Evolutionary conservation across 805 yeast species (phyloP).

Genomic region (Kodamaea kakaduensis): DNA sequence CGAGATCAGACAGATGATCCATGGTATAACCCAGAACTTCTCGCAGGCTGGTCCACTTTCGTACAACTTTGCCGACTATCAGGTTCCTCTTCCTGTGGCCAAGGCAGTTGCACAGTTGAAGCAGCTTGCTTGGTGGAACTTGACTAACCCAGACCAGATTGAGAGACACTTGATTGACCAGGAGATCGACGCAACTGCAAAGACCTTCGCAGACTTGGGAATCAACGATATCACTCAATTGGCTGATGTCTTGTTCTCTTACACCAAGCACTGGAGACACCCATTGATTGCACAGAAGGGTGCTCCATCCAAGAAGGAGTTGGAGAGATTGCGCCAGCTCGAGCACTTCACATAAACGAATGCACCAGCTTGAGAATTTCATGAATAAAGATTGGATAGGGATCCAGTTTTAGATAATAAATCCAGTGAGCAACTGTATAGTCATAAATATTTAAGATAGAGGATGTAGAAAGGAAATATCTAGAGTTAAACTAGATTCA

Average conservation of each 20-base stretch:
- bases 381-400: neutral
- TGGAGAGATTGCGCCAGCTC: conserved; percentile 40
- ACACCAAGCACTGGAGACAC: conserved; percentile 48
- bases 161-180: conserved; percentile 73
- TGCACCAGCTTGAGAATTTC: neutral
- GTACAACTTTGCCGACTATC: conserved; percentile 40
- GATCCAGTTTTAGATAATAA: too few species aligned
- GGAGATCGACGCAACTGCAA: conserved; percentile 53
- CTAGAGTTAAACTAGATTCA: too few species aligned
- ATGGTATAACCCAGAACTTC: conserved; percentile 53
- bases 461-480: neutral
- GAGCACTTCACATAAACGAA: conserved; percentile 34
- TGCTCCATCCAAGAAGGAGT: conserved; percentile 38
- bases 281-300: conserved; percentile 46
- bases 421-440: too few species aligned
- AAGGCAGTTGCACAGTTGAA: conserved; percentile 43
- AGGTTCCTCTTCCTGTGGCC: conserved; percentile 43
- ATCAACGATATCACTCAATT: conserved; percentile 42
- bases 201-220: conserved; percentile 68
- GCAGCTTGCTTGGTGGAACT: conserved; percentile 42
- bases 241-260: conserved; percentile 43
- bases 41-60: conserved; percentile 43
- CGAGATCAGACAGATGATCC: conserved; percentile 69
- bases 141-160: conserved; percentile 67
- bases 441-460: neutral